Evolutionary conservation across 352 stramenopile species (phyloP).

Genomic region (Elongisporangium undulatum): DNA sequence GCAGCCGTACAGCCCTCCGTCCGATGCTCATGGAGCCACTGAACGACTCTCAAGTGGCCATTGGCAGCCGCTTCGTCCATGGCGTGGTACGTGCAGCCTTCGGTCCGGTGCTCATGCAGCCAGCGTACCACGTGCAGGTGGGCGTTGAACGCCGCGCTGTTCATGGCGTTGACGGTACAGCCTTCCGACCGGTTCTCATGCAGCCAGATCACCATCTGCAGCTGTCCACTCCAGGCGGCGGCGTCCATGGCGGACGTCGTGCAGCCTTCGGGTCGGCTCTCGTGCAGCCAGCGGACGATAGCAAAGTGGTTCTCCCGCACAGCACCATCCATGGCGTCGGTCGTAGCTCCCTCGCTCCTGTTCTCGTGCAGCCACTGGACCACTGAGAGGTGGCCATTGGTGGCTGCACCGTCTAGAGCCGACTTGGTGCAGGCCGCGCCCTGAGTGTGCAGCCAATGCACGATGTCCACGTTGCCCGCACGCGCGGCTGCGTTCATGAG

Average conservation of each 20-base stretch:
- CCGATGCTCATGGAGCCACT: not conserved
- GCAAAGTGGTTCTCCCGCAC: conserved; percentile 38
- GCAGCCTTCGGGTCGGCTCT: conserved; percentile 32
- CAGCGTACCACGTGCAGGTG: not conserved
- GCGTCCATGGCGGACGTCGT: conserved; percentile 35
- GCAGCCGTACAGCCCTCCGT: conserved; percentile 22
- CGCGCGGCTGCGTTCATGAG: conserved; percentile 43
- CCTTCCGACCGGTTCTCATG: conserved; percentile 8
- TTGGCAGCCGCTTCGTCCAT: not conserved
- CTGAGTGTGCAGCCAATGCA: conserved; percentile 41
- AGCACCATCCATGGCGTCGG: conserved; percentile 42
- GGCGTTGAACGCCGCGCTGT: not conserved
- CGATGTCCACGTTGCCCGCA: conserved; percentile 35
- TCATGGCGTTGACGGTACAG: not conserved
- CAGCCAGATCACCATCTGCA: conserved; percentile 5
- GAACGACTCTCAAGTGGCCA: not conserved
- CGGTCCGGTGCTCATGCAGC: not conserved
- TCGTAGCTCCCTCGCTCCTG: conserved; percentile 28
- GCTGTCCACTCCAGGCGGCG: conserved; percentile 4
- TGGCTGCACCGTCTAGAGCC: conserved; percentile 46
- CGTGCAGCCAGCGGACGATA: conserved; percentile 50
- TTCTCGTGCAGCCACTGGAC: conserved; percentile 45
- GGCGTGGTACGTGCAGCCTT: not conserved
- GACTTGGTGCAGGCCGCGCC: conserved; percentile 21
- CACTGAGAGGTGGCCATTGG: conserved; percentile 38